Base-by-base conservation (phyloP, 257 asterid species). In the Solanum medicagineum region DNA sequence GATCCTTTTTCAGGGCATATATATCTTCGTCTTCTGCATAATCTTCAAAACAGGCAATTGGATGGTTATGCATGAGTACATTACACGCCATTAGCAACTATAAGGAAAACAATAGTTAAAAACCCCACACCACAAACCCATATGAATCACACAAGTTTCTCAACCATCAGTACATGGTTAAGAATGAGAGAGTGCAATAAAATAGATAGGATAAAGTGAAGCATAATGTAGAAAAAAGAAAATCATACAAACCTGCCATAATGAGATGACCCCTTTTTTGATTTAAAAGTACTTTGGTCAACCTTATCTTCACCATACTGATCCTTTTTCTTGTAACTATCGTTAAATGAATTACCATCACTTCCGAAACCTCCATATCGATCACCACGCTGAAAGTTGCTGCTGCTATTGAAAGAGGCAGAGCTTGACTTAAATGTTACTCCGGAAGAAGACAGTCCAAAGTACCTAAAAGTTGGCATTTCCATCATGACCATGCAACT, bases 371-470 rank as follows among this genome's bases (percentile, higher is more conserved):
- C 99, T 87, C 99, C 98, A 84, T 94, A 92, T 32, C 86, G 89
- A 84, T 79, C 83, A 53, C 65, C 60, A 53, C 83, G 29, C 65
- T 53, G 83, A 79, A 53, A 79, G 83, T 53, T 79, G 47, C 86
- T 71, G 85, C 95, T 82, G 91, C 93, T 90, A 91, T 93, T 89
- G 85, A 92, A 90, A 54, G 99, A 89, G 54, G 95, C 89, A 84
- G 93, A 81, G 80, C 95, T 93, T 36, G 98, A 91, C 90, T 94
- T 95, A 89, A 85, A 90, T 12, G 98, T 92, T 87, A 92, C 85
- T 87, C 98, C 99, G 75, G 95, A 91, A 87, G 99, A 95, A 85
- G 99, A 95, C 91, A 95, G 95, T 80, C 99, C 99, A 87, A 95
- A 79, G 79, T 90, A 95, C 94, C 98, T 95, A 88, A 83, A 85